Percentiles rank a stretch among this genome's conserved stretches.
Conservation (phyloP, 345 rosid species). For the Acer campestre region DNA sequence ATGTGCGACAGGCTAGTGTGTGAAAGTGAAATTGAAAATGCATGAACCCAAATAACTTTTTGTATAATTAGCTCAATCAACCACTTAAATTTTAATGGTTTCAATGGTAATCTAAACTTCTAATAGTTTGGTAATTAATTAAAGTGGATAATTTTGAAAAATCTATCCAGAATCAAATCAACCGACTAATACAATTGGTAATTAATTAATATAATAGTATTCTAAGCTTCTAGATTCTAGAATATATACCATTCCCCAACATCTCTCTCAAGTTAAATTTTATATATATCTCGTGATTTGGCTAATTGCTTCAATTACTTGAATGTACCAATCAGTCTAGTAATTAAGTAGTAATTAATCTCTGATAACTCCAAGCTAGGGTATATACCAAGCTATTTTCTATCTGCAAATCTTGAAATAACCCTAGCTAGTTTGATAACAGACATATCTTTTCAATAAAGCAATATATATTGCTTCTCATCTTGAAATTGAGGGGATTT, state of each 20-base stretch:
- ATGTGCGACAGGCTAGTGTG: not conserved
- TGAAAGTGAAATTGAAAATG: conserved; percentile 14
- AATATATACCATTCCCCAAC: conserved; percentile 28
- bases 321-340: conserved; percentile 29
- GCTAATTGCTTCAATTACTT: conserved; percentile 25
- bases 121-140: not conserved
- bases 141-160: conserved; percentile 26
- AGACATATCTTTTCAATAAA: conserved; percentile 15
- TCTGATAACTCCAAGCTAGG: conserved; percentile 8
- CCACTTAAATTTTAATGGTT: not conserved
- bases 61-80: not conserved
- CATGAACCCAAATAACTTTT: conserved; percentile 3
- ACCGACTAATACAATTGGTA: conserved; percentile 14
- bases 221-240: conserved; percentile 36
- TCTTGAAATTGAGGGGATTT: conserved; percentile 5
- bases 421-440: not conserved
- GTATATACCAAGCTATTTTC: conserved; percentile 30
- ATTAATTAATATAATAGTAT: conserved; percentile 15
- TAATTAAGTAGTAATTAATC: not conserved
- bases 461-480: conserved; percentile 5
- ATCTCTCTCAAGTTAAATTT: not conserved
- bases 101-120: too few species aligned
- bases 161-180: conserved; percentile 29
- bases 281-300: conserved; percentile 34
- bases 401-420: conserved; percentile 1